Conservation (phyloP, 1,284 basidiomycete genomes). For the Pascua sp. region DNA sequence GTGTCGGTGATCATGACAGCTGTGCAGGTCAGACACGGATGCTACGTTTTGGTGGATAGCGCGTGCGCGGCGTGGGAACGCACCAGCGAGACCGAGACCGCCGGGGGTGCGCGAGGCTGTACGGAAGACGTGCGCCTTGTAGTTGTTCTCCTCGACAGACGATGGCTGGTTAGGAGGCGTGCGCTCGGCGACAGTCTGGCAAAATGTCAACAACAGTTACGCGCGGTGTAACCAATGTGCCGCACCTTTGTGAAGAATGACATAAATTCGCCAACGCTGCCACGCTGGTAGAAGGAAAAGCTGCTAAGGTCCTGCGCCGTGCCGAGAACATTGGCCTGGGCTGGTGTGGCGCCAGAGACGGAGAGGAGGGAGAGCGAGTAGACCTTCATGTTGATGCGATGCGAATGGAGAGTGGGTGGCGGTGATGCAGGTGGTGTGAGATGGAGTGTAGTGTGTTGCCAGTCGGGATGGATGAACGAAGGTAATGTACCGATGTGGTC, state of each 20-base stretch:
- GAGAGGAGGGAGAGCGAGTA: conserved; percentile 54
- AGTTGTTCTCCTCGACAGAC: conserved; percentile 91
- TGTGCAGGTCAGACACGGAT: conserved; percentile 37
- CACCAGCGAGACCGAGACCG: conserved; percentile 61
- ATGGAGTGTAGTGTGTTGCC: not conserved
- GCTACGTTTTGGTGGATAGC: not conserved
- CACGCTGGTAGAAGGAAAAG: conserved; percentile 92
- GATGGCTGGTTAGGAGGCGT: conserved; percentile 83
- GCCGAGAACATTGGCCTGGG: conserved; percentile 61
- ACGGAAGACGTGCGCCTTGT: conserved; percentile 88
- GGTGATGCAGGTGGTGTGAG: not conserved
- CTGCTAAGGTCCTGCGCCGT: conserved; percentile 79
- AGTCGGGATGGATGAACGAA: too few relatives aligned
- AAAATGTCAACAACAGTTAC: not conserved
- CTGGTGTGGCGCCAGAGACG: conserved; percentile 40
- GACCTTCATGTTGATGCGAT: conserved; percentile 51
- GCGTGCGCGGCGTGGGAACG: conserved; percentile 36
- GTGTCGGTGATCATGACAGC: conserved; percentile 91
- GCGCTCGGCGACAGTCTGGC: conserved; percentile 80
- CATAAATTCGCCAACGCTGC: conserved; percentile 93
- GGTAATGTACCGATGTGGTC: not conserved
- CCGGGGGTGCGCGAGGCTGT: conserved; percentile 35
- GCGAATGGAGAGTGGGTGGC: not conserved
- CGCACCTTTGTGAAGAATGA: conserved; percentile 83
- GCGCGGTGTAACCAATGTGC: conserved; percentile 54